Evolutionary conservation across 768 basidiomycete genomes (phyloP), one percentile per base, ranked within the genome.

Genomic region (Trametes cinnabarina): DNA sequence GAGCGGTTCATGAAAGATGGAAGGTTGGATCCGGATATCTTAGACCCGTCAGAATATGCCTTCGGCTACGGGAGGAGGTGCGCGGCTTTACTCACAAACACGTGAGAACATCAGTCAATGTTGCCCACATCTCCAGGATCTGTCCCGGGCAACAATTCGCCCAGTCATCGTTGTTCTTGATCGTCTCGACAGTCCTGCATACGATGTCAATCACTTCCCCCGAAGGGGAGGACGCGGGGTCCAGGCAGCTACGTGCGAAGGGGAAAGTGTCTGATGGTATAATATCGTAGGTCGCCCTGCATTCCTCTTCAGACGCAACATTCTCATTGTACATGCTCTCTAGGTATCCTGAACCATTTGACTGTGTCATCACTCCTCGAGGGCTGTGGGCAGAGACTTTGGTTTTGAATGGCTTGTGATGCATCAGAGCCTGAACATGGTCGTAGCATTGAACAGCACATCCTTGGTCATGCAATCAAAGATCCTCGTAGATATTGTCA

Each of bases 1-100:
- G 72, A 72, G 39, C 68, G 76, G 42, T 78, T 73, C 66, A 26
- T 63, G 19, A 50, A 50, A 17, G 57, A 55, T 12, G 58, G 58
- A 0, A 43, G 48, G 26, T 9, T 55, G 10, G 34, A 55, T 9
- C 47, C 47, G 14, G 39, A 40, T 19, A 23, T 60, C 3, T 19
- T 23, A 20, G 65, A 64, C 30, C 65, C 65, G 4, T n/a, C n/a
- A 17, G 39, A 56, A 11, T 48, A 28, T 28, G 48, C 26, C 4
- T 55, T 55, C 3, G 42, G 49, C 1, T 49, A 46, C 19, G 42
- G 49, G 2, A 44, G 51, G 3, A 46, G 51, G 51, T 43, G 17
- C n/a, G 51, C 32, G 10, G 17, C 2, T 11, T n/a, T 48, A 23
- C 34, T 14, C 32, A 17, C 3, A 23, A n/a, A n/a, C n/a, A n/a